Percentiles rank a stretch among this genome's conserved stretches.
These are phyloP conservation scores for Eutrema yunnanense DNA, from an alignment of 345 rosid genomes.

Conservation along the genomic window DNA sequence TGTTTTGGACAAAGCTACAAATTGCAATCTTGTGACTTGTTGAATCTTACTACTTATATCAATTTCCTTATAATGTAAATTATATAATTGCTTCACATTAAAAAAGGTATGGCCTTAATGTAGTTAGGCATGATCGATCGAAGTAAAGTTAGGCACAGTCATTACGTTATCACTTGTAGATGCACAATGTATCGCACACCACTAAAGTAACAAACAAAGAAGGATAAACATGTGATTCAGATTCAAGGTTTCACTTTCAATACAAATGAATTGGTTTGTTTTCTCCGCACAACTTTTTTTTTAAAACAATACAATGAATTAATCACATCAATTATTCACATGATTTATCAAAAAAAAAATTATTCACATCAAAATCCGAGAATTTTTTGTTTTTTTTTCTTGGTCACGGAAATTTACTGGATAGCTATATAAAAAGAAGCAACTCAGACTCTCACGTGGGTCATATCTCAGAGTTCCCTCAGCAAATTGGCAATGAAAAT, in stretches of 20 bases:
- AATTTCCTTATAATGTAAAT: neutral
- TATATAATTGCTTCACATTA: neutral
- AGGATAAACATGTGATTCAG: neutral
- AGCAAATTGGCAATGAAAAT: conserved; percentile 20
- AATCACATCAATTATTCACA: neutral
- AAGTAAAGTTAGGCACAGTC: neutral
- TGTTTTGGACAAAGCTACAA: conserved; percentile 6
- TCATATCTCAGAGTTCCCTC: conserved; percentile 11
- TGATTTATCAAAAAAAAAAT: neutral
- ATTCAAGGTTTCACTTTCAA: neutral
- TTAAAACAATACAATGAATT: neutral
- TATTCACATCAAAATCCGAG: neutral
- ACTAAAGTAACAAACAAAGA: neutral
- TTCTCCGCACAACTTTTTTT: too few relatives aligned
- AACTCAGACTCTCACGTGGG: conserved; percentile 11
- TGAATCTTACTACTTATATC: neutral
- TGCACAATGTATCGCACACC: neutral
- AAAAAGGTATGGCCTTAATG: neutral
- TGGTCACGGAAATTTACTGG: neutral
- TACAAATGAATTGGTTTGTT: neutral
- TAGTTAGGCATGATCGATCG: neutral
- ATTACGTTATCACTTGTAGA: neutral
- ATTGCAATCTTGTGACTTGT: neutral
- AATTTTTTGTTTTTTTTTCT: neutral
- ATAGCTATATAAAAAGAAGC: conserved; percentile 1